phyloP scores from a whole-genome alignment of 441 rosid species.

The Manihot esculenta region DNA sequence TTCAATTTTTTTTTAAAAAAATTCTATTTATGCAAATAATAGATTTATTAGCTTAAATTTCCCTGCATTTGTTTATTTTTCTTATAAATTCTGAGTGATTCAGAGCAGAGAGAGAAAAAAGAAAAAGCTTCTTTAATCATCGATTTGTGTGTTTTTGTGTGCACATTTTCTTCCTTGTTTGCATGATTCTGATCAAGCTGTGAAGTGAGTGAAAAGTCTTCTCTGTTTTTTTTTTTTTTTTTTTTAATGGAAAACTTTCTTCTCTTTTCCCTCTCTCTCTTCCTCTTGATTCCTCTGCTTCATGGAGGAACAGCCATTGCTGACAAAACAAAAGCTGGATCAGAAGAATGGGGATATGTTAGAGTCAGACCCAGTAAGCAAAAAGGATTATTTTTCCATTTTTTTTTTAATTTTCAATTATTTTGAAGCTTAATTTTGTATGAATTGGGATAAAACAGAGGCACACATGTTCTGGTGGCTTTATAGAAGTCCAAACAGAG shows the following conservation, averaged over 20 bases:
- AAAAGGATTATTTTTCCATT: too few species aligned
- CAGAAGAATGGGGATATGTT: constrained; percentile 85
- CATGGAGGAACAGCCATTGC: constrained; percentile 35
- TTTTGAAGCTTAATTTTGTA: background rate
- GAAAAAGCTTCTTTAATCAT: background rate
- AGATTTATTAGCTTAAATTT: background rate
- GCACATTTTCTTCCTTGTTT: background rate
- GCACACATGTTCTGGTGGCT: constrained; percentile 99
- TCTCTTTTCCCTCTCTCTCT: constrained; percentile 18
- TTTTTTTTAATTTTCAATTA: background rate
- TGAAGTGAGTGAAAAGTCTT: background rate
- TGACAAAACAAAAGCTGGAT: constrained; percentile 35
- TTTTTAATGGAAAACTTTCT: constrained; percentile 43
- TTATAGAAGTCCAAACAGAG: constrained; percentile 72
- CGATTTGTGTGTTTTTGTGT: background rate
- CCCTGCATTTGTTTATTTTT: background rate
- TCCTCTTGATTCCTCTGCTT: constrained; percentile 29
- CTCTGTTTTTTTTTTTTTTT: background rate
- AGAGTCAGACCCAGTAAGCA: constrained; percentile 82
- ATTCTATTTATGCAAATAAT: background rate
- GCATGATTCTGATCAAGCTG: constrained; percentile 16
- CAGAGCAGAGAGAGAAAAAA: too few species aligned
- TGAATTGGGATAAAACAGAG: constrained; percentile 36
- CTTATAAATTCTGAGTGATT: background rate
- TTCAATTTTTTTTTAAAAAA: background rate